These are phyloP conservation scores for Monascus purpureus DNA, from an alignment of 495 filamentous ascomycete genomes.

Conservation along the genomic window DNA sequence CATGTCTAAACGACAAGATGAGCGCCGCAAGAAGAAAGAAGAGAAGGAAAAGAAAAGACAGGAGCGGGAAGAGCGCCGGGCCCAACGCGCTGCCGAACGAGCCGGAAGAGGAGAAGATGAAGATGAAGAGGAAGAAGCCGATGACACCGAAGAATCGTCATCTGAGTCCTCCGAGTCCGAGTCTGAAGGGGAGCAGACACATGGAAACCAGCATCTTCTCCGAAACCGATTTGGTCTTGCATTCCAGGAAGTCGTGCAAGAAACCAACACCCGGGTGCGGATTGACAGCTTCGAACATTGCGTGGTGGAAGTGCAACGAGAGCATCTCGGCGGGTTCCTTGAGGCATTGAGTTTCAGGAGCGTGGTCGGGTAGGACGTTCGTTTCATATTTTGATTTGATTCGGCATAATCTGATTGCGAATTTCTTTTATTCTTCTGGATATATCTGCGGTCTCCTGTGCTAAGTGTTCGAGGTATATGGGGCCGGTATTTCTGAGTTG, in stretches of 20 bases:
- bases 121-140: slow-evolving; percentile 47
- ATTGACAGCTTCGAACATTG: slow-evolving; percentile 97
- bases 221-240: slow-evolving; percentile 85
- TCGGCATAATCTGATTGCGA: too few relatives aligned
- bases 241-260: slow-evolving; percentile 87
- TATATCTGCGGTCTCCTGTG: too few relatives aligned
- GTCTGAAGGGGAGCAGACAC: slow-evolving; percentile 45
- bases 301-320: slow-evolving; percentile 91
- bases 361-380: slow-evolving; percentile 56
- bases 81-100: slow-evolving; percentile 24
- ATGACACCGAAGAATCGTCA: slow-evolving; percentile 33
- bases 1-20: slow-evolving; percentile 48
- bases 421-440: slow-evolving; percentile 1
- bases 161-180: slow-evolving; percentile 45
- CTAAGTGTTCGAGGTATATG: too few relatives aligned
- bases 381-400: background rate
- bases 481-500: too few relatives aligned
- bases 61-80: slow-evolving; percentile 47
- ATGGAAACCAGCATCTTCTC: slow-evolving; percentile 47
- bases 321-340: slow-evolving; percentile 82
- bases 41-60: slow-evolving; percentile 43
- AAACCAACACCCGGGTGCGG: slow-evolving; percentile 77
- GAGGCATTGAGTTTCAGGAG: slow-evolving; percentile 84
- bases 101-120: slow-evolving; percentile 37
- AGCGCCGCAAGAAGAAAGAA: slow-evolving; percentile 46